Evolutionary conservation across 176 grass and related monocot genomes (phyloP).

Genomic region (Avena eriantha): DNA sequence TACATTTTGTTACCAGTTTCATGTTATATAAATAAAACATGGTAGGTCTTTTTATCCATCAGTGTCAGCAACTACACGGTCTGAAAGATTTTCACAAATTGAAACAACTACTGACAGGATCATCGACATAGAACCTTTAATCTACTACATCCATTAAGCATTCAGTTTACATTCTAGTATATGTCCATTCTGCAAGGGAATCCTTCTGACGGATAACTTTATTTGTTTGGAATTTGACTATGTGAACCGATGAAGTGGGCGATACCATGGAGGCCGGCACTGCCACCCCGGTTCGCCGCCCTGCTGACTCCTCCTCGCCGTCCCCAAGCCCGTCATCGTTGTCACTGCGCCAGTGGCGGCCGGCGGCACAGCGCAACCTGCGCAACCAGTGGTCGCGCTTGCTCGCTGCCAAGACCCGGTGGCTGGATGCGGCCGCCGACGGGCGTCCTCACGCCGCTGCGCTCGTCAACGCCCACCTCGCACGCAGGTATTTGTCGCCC

Average conservation of each 20-base stretch:
- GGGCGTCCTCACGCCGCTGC: slow-evolving; percentile 56
- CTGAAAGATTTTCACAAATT: neutral
- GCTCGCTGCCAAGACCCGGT: slow-evolving; percentile 49
- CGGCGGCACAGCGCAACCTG: slow-evolving; percentile 70
- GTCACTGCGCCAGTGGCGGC: slow-evolving; percentile 63
- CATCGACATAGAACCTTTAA: neutral
- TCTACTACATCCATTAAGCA: neutral
- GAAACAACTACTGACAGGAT: neutral
- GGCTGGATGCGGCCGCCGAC: slow-evolving; percentile 45
- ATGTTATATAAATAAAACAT: neutral
- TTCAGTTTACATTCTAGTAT: neutral
- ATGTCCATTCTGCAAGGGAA: neutral
- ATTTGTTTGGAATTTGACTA: neutral
- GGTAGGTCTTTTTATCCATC: neutral
- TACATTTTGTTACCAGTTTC: neutral
- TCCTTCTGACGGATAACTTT: neutral
- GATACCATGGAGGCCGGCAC: slow-evolving; percentile 26
- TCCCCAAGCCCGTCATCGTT: slow-evolving; percentile 45
- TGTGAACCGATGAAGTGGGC: neutral
- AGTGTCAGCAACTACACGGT: neutral
- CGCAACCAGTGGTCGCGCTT: slow-evolving; percentile 86
- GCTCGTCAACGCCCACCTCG: slow-evolving; percentile 65
- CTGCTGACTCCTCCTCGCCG: neutral
- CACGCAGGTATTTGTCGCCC: slow-evolving; percentile 45
- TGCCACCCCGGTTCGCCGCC: slow-evolving; percentile 31